Evolutionary conservation across 148 eudicot species (phyloP), one percentile per base, ranked within the genome.

Genomic region (Chenopodium album): DNA sequence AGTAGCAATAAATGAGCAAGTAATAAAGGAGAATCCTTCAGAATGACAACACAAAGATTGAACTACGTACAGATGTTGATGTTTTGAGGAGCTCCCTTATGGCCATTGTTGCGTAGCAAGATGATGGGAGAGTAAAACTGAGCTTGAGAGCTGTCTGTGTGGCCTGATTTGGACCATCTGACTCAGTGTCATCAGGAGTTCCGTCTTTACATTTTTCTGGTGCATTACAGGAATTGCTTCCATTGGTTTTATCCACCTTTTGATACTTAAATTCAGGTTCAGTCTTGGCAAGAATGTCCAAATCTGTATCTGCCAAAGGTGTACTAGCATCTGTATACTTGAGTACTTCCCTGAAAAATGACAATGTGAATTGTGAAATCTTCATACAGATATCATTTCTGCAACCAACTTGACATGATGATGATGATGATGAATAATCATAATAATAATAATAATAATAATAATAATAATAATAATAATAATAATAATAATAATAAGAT

Each of bases 31-130:
- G 20, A 28, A 37, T 59, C 11, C 22, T 13, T 12, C 44, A 50
- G 28, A 62, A 66, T 32, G 17, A 59, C 31, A 73, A 9, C 70
- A 6, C 7, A 31, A 37, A 69, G 28, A 32, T 26, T 28, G 29
- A 32, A 71, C 69, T 47, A 79, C 97, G 9, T 90, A 95, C 98
- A 26, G 98, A 95, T 81, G 98, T 93, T 65, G 98, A 95, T 66
- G 97, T 91, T 84, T 95, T 95, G 76, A 95, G 97, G 81, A 95
- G 94, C 88, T 95, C 98, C 91, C 98, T 93, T 78, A 95, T 89
- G 75, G 98, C 98, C 97, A 95, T 93, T 22, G 98, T 95, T n/a
- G 98, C 98, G 82, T 95, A 95, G 88, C 97, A 88, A 78, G 98
- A 95, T 81, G 98, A 85, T 34, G 98, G 96, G 79, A 95, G 98